Evolutionary conservation across 371 early-diverging fungal species (phyloP).

Genomic region (Mortierella sp.): DNA sequence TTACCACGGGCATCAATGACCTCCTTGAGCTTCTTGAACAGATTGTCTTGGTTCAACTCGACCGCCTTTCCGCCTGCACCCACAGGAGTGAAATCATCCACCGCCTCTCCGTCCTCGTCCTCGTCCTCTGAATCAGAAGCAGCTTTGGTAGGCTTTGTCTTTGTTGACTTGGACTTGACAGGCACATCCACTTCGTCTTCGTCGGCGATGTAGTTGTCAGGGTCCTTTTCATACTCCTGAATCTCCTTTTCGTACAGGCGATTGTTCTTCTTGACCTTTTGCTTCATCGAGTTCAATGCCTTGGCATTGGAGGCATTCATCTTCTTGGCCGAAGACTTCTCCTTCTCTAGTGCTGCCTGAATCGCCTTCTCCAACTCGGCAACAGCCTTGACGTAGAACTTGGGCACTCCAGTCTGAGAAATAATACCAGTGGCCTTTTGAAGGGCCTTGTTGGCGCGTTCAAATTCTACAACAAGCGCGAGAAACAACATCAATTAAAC

Average conservation of each 20-base stretch:
- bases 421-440: conserved; percentile 78
- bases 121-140: conserved; percentile 59
- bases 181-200: conserved; percentile 38
- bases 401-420: conserved; percentile 72
- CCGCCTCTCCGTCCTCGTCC: conserved; percentile 58
- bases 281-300: conserved; percentile 91
- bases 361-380: conserved; percentile 81
- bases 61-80: conserved; percentile 84
- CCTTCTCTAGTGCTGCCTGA: conserved; percentile 70
- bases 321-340: conserved; percentile 82
- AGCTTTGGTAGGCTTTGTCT: conserved; percentile 56
- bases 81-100: conserved; percentile 88
- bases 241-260: conserved; percentile 81
- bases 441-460: conserved; percentile 81
- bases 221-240: conserved; percentile 71
- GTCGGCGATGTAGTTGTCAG: conserved; percentile 43
- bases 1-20: conserved; percentile 91
- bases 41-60: conserved; percentile 73
- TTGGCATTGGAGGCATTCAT: conserved; percentile 84
- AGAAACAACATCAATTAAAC: background rate
- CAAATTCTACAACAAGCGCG: conserved; percentile 74
- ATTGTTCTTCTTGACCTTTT: conserved; percentile 89
- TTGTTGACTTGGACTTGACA: conserved; percentile 50
- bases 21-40: conserved; percentile 86
- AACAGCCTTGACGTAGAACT: conserved; percentile 82